phyloP scores from a whole-genome alignment of 306 rosid species.

The Sphenostylis stenocarpa region DNA sequence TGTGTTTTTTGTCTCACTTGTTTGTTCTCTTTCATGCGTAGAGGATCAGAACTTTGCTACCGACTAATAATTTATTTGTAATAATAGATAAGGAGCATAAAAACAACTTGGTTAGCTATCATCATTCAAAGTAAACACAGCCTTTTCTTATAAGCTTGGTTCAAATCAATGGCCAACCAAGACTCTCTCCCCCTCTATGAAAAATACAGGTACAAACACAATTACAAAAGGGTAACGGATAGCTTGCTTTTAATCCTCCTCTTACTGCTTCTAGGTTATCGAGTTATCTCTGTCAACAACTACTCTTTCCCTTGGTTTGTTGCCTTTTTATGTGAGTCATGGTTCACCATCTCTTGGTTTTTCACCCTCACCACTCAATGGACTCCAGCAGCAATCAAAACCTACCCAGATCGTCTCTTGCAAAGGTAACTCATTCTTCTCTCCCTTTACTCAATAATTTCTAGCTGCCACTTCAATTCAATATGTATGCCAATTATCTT shows the following conservation, averaged over 20 bases:
- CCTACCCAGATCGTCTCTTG: slow-evolving; percentile 53
- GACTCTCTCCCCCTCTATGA: slow-evolving; percentile 37
- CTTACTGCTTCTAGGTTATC: slow-evolving; percentile 42
- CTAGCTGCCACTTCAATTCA: not conserved
- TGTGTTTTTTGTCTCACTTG: no score
- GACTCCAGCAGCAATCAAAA: slow-evolving; percentile 44
- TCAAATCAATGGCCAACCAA: slow-evolving; percentile 26
- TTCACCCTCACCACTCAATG: slow-evolving; percentile 40
- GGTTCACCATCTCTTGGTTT: slow-evolving; percentile 52
- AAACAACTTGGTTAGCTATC: not conserved
- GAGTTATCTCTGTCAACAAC: slow-evolving; percentile 32
- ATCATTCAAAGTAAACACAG: not conserved
- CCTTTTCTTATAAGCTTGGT: not conserved
- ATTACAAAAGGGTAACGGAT: slow-evolving; percentile 27
- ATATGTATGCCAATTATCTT: not conserved
- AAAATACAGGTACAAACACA: slow-evolving; percentile 26
- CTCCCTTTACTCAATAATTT: not conserved
- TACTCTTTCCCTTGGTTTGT: slow-evolving; percentile 52
- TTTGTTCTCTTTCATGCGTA: not conserved
- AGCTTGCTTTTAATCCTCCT: slow-evolving; percentile 40
- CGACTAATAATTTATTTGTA: no score
- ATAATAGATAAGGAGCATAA: not conserved
- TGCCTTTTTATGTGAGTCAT: slow-evolving; percentile 55
- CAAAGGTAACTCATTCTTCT: slow-evolving; percentile 28
- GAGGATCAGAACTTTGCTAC: no score